phyloP scores from a whole-genome alignment of 345 rosid species.

The Salix viminalis region DNA sequence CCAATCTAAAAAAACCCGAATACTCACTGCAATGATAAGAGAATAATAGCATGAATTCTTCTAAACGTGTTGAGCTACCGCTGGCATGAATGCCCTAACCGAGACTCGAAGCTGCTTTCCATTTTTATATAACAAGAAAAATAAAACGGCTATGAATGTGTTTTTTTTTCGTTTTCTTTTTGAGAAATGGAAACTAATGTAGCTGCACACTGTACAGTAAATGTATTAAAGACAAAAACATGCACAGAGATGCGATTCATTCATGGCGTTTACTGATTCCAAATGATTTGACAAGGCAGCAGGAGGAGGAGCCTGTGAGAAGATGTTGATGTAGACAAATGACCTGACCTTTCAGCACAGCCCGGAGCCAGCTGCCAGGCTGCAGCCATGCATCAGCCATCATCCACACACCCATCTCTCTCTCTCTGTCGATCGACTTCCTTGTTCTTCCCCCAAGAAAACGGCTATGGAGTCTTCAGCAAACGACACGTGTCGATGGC shows the following conservation, averaged over 20 bases:
- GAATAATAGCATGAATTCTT: no score
- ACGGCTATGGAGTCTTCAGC: slow-evolving; percentile 11
- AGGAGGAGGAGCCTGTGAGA: slow-evolving; percentile 32
- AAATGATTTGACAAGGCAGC: slow-evolving; percentile 50
- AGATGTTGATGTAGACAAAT: slow-evolving; percentile 37
- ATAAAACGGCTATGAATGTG: no score
- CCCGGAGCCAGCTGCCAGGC: not conserved
- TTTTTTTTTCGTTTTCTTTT: no score
- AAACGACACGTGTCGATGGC: slow-evolving; percentile 18
- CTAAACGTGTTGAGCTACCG: no score
- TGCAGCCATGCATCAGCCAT: not conserved
- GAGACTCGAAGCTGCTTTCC: no score
- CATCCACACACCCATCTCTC: not conserved
- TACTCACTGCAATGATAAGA: no score
- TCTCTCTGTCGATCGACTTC: not conserved
- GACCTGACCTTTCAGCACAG: slow-evolving; percentile 38
- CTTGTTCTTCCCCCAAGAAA: slow-evolving; percentile 5
- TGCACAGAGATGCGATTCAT: not conserved
- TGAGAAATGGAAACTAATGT: no score
- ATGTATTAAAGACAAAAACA: not conserved
- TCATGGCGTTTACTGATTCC: slow-evolving; percentile 5
- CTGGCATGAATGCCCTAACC: no score
- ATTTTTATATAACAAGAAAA: no score
- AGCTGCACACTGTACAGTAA: not conserved
- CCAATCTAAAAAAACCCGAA: no score